Conservation (phyloP, 2,329 filamentous ascomycete species). For the Nemania abortiva region DNA sequence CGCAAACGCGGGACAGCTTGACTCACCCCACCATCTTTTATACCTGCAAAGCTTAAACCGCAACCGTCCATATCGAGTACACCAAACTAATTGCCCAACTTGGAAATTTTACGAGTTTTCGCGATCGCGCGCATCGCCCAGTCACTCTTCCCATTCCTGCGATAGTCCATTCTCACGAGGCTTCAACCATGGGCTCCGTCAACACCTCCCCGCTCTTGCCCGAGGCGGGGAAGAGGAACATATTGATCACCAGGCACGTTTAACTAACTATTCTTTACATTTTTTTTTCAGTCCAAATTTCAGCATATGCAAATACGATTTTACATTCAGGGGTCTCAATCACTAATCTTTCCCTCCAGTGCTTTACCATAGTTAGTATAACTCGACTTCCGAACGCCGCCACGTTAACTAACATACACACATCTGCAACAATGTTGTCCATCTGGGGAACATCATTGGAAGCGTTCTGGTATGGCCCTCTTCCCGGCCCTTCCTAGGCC, state of each 20-base stretch:
- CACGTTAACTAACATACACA: conserved; percentile 21
- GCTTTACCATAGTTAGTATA: conserved; percentile 27
- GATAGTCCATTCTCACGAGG: background rate
- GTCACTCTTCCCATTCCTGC: background rate
- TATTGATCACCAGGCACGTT: conserved; percentile 79
- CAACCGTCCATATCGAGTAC: conserved; percentile 5
- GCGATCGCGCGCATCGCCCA: background rate
- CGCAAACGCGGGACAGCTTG: conserved; percentile 6
- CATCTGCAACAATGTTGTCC: conserved; percentile 76
- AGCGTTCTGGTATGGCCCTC: conserved; percentile 70
- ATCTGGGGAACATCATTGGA: conserved; percentile 90
- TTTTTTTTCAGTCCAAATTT: background rate
- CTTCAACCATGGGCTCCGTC: conserved; percentile 36
- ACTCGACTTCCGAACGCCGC: background rate
- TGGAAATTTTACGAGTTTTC: background rate
- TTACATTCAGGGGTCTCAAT: conserved; percentile 5
- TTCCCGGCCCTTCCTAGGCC: background rate
- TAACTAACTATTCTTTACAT: no score
- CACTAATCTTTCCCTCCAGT: conserved; percentile 10
- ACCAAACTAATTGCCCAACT: background rate
- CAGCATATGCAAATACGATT: background rate
- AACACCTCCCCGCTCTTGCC: conserved; percentile 65
- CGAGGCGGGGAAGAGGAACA: conserved; percentile 81
- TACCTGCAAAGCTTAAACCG: background rate
- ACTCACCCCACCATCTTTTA: conserved; percentile 13